phyloP scores from a whole-genome alignment of 208 protist species.

The Wallacemonas sp. region DNA sequence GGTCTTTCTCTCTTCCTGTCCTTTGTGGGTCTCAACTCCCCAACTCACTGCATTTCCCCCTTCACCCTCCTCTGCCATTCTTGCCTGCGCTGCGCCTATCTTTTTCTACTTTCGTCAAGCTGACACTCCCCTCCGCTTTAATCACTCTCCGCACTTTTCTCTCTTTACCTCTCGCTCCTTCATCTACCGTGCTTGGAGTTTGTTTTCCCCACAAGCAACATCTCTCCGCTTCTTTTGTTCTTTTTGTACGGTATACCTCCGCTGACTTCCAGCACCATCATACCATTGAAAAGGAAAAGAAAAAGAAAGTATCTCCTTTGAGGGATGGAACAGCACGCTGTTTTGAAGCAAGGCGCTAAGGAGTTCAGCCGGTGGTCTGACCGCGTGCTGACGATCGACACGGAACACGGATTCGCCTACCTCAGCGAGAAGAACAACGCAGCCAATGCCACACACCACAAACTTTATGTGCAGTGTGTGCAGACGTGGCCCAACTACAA shows the following conservation, averaged over 20 bases:
- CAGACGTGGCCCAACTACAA: conserved; percentile 26
- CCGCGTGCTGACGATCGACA: conserved; percentile 18
- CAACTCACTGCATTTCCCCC: too few relatives aligned
- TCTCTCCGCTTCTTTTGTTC: too few relatives aligned
- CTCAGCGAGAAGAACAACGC: conserved; percentile 14
- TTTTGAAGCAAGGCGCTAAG: conserved; percentile 15
- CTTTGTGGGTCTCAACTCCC: too few relatives aligned
- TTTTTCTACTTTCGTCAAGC: too few relatives aligned
- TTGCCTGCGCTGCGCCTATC: too few relatives aligned
- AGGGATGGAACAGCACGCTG: conserved; percentile 19
- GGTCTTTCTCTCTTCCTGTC: too few relatives aligned
- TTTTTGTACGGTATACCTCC: too few relatives aligned
- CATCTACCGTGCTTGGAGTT: not conserved
- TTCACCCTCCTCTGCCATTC: not conserved
- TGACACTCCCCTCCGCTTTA: too few relatives aligned
- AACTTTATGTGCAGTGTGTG: conserved; percentile 15
- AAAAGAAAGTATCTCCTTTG: too few relatives aligned
- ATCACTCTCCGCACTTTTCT: not conserved
- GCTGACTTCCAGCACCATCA: too few relatives aligned
- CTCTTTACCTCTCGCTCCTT: not conserved
- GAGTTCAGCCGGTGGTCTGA: conserved; percentile 18
- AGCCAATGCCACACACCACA: conserved; percentile 5
- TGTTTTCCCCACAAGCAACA: too few relatives aligned
- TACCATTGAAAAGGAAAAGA: too few relatives aligned
- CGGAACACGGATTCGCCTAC: not conserved